phyloP scores from a whole-genome alignment of 1,284 basidiomycete species.

The Omphalotus olearius region DNA sequence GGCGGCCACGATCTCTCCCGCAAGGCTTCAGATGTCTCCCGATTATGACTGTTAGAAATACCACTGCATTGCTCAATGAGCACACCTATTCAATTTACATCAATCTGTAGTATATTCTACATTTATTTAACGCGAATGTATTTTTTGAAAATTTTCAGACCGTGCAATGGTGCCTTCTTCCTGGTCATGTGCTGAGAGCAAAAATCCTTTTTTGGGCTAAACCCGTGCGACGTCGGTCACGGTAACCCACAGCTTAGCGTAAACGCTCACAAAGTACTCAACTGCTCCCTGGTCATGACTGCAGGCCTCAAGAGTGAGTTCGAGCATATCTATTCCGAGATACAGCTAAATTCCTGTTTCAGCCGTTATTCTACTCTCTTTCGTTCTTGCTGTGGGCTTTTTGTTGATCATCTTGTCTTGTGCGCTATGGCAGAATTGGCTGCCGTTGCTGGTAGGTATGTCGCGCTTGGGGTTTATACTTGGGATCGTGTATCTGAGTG shows the following conservation, averaged over 20 bases:
- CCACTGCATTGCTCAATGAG: no score
- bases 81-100: neutral
- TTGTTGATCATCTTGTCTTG: slow-evolving; percentile 97
- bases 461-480: slow-evolving; percentile 17
- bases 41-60: neutral
- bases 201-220: no score
- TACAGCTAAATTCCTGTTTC: slow-evolving; percentile 3
- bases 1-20: slow-evolving; percentile 28
- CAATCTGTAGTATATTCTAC: no score
- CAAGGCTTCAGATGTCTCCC: slow-evolving; percentile 11
- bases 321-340: neutral
- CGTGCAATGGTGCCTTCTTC: no score
- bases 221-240: neutral
- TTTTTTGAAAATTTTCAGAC: no score
- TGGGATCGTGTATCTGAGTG: neutral
- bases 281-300: slow-evolving; percentile 32
- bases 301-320: slow-evolving; percentile 42
- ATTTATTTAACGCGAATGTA: no score
- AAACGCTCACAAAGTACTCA: neutral
- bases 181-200: no score
- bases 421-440: slow-evolving; percentile 95
- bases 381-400: slow-evolving; percentile 96
- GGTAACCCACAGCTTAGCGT: neutral
- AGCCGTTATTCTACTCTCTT: slow-evolving; percentile 94
- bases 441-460: slow-evolving; percentile 94